These are phyloP conservation scores for Amaranthus tricolor DNA, from an alignment of 179 eudicot genomes.

Conservation along the genomic window DNA sequence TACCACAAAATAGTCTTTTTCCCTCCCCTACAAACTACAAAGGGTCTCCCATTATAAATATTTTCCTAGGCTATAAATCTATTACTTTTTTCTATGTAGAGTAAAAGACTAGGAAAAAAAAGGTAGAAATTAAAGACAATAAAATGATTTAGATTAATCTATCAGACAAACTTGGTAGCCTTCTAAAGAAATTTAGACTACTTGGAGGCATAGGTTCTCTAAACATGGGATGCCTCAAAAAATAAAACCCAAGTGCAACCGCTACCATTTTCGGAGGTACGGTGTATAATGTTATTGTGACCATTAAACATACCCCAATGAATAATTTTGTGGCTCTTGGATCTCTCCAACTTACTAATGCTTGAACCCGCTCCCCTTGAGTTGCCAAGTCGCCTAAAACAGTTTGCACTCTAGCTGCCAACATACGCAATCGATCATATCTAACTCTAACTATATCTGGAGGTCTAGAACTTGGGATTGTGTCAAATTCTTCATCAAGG, in stretches of 20 bases:
- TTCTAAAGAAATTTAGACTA: constrained; percentile 76
- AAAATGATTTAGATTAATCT: constrained; percentile 48
- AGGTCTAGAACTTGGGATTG: constrained; percentile 78
- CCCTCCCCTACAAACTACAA: constrained; percentile 12
- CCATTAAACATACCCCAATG: constrained; percentile 64
- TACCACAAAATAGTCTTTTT: neutral
- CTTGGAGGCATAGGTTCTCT: constrained; percentile 96
- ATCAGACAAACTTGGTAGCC: constrained; percentile 92
- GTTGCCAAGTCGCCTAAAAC: constrained; percentile 87
- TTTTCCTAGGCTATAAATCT: constrained; percentile 9
- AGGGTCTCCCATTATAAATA: neutral
- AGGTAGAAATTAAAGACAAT: neutral
- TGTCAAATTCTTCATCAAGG: constrained; percentile 86
- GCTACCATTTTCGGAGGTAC: constrained; percentile 99
- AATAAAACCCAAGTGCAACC: constrained; percentile 92
- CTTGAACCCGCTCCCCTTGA: constrained; percentile 88
- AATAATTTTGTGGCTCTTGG: constrained; percentile 89
- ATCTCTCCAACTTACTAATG: constrained; percentile 96
- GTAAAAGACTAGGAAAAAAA: constrained; percentile 1
- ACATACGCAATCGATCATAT: constrained; percentile 65
- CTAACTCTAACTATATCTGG: constrained; percentile 56
- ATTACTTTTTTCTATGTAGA: constrained; percentile 7
- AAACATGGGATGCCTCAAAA: constrained; percentile 95
- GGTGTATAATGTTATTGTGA: constrained; percentile 58
- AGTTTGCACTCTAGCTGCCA: constrained; percentile 88